Conservation (phyloP, 1,284 basidiomycete genomes). For the Fomitopsis betulina region DNA sequence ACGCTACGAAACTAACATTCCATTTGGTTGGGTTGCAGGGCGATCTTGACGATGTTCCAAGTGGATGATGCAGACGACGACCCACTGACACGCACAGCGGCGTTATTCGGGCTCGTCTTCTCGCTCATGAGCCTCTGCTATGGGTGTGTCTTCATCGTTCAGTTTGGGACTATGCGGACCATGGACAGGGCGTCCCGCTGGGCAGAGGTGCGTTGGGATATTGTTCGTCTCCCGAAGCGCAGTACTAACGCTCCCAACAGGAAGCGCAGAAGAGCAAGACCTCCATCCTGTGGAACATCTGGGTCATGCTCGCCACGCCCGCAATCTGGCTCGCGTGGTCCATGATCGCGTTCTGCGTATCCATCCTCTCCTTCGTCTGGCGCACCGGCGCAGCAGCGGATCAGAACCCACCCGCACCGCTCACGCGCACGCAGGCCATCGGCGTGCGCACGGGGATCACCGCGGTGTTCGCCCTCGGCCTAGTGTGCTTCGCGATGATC, state of each 20-base stretch:
- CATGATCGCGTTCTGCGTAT: slow-evolving; percentile 61
- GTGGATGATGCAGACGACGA: slow-evolving; percentile 53
- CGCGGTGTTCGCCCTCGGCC: slow-evolving; percentile 48
- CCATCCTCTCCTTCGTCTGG: slow-evolving; percentile 74
- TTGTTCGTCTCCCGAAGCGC: neutral
- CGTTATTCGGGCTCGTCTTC: slow-evolving; percentile 62
- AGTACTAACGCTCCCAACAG: slow-evolving; percentile 28
- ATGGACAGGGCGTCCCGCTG: slow-evolving; percentile 74
- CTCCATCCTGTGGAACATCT: slow-evolving; percentile 73
- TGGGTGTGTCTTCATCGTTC: slow-evolving; percentile 73
- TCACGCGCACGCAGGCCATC: slow-evolving; percentile 32
- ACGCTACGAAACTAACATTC: neutral
- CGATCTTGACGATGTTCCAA: slow-evolving; percentile 74
- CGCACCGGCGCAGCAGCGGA: slow-evolving; percentile 53
- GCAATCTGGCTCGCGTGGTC: slow-evolving; percentile 76
- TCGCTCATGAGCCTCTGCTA: slow-evolving; percentile 71
- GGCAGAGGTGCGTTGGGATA: slow-evolving; percentile 53
- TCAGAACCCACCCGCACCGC: slow-evolving; percentile 28
- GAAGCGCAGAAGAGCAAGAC: slow-evolving; percentile 66
- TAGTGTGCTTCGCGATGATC: slow-evolving; percentile 60
- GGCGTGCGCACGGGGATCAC: slow-evolving; percentile 57
- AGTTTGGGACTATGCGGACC: slow-evolving; percentile 73
- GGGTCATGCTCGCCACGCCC: slow-evolving; percentile 73
- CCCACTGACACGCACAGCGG: slow-evolving; percentile 61
- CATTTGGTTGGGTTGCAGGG: slow-evolving; percentile 34